Conservation (phyloP, 2,329 filamentous ascomycete species). For the Rachicladosporium sp. region DNA sequence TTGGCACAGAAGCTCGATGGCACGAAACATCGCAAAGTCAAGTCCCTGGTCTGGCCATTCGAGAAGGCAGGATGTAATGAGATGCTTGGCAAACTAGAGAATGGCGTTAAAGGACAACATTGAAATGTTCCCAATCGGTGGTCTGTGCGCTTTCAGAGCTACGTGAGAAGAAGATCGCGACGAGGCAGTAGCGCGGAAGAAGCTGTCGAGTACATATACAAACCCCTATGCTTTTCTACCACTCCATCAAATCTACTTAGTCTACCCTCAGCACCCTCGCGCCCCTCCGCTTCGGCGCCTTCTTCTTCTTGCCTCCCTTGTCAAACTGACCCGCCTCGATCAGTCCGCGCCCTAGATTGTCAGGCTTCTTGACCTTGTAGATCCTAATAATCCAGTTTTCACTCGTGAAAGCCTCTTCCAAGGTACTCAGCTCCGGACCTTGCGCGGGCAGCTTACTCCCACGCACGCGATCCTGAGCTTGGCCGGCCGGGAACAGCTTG, state of each 20-base stretch:
- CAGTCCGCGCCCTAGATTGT: constrained; percentile 89
- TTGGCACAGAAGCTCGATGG: too few relatives aligned
- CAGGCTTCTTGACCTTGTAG: constrained; percentile 98
- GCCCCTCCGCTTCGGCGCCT: constrained; percentile 58
- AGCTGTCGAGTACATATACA: too few relatives aligned
- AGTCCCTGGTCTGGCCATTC: too few relatives aligned
- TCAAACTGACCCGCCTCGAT: constrained; percentile 57
- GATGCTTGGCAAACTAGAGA: too few relatives aligned
- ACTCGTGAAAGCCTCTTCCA: constrained; percentile 96
- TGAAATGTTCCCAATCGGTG: too few relatives aligned
- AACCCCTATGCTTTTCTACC: not conserved
- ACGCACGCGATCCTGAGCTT: constrained; percentile 83
- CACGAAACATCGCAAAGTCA: too few relatives aligned
- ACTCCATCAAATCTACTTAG: constrained; percentile 27
- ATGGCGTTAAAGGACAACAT: too few relatives aligned
- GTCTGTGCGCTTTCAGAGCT: too few relatives aligned
- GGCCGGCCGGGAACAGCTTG: constrained; percentile 77
- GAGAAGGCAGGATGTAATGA: too few relatives aligned
- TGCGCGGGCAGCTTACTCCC: constrained; percentile 67
- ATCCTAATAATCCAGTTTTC: constrained; percentile 99
- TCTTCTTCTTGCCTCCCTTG: constrained; percentile 75
- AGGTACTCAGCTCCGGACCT: constrained; percentile 70
- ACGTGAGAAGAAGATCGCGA: too few relatives aligned
- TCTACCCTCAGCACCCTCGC: constrained; percentile 60
- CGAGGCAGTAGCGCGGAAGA: too few relatives aligned